These are phyloP conservation scores for Thermomucor indicae-seudaticae DNA, from an alignment of 371 early-diverging fungal species.

Conservation along the genomic window DNA sequence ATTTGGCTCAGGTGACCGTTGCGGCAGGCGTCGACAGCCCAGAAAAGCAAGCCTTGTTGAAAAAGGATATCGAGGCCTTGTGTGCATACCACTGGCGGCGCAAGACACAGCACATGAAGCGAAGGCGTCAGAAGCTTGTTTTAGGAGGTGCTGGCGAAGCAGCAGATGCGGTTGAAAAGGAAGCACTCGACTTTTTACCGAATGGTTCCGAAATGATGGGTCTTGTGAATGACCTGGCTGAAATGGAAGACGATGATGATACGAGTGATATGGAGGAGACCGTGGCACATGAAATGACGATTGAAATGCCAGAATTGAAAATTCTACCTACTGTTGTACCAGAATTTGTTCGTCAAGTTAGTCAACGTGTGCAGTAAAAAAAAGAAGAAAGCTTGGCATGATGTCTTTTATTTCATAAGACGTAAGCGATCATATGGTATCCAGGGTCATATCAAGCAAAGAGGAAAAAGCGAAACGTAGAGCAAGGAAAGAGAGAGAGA, in stretches of 20 bases:
- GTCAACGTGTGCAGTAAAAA: not conserved
- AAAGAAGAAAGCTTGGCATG: not conserved
- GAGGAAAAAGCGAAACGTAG: too few relatives aligned
- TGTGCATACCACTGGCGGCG: conserved; percentile 17
- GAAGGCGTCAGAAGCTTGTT: conserved; percentile 14
- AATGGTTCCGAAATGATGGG: conserved; percentile 9
- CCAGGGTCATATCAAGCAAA: too few relatives aligned
- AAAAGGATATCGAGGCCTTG: conserved; percentile 13
- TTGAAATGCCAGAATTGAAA: conserved; percentile 13
- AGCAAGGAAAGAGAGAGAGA: not conserved
- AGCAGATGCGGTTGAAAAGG: not conserved
- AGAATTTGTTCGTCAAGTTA: conserved; percentile 11
- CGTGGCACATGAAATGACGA: conserved; percentile 11
- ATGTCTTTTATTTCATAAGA: not conserved
- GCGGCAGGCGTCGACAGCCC: not conserved
- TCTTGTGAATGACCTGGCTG: conserved; percentile 16
- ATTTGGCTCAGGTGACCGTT: conserved; percentile 10
- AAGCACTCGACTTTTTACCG: conserved; percentile 10
- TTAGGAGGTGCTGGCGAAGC: conserved; percentile 6
- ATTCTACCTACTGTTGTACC: conserved; percentile 17
- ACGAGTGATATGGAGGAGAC: not conserved
- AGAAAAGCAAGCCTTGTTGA: not conserved
- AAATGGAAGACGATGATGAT: conserved; percentile 13
- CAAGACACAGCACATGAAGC: conserved; percentile 17
- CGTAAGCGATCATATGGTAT: too few relatives aligned